Base-by-base conservation (phyloP, 2,329 filamentous ascomycete genomes). In the Ophiocordyceps camponoti-leonardi region DNA sequence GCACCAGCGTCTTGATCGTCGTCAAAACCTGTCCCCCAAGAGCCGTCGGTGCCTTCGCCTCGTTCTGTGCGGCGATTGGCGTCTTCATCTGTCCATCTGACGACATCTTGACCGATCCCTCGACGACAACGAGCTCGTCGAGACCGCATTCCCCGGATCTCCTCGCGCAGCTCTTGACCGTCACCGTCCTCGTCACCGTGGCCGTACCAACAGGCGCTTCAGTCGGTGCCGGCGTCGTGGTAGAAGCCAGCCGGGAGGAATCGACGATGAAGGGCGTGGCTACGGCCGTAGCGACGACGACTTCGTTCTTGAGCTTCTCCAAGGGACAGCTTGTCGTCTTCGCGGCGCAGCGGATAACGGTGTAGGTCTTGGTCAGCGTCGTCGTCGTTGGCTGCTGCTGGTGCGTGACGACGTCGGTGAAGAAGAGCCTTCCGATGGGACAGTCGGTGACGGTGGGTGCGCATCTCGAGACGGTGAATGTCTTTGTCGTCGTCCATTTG, bases 361-460 rank as follows among this genome's bases (percentile, higher is more conserved):
- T 39, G 46, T 16, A 31, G 16, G 46, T 42, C 28, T 20, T 41
- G 28, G 44, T 42, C 26, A 42, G 7, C 11, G 37, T 45, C 11
- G 39, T 33, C 12, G 19, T 14, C 19, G 28, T 22, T 4, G 22
- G 23, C 22, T 41, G 35, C 11, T 6, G 39, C 39, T 8, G 28
- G 22, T 6, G 11, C 12, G 23, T 43, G 23, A 31, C 28, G 26
- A 30, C 41, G 28, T 28, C 23, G 16, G 30, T 18, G 42, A 22
- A 18, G 19, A 19, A 12, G 26, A 50, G 42, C 33, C 47, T 45
- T 37, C 49, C 51, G 16, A 50, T 52, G 42, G 68, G 67, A 68
- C 76, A 80, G 73, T 78, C 57, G 59, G 73, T 71, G 55, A 77
- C 72, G 48, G 67, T 67, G 45, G 72, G 66, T 47, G 64, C 68